Conservation (phyloP, 108 stramenopile species). For the Cyclotella sp. region DNA sequence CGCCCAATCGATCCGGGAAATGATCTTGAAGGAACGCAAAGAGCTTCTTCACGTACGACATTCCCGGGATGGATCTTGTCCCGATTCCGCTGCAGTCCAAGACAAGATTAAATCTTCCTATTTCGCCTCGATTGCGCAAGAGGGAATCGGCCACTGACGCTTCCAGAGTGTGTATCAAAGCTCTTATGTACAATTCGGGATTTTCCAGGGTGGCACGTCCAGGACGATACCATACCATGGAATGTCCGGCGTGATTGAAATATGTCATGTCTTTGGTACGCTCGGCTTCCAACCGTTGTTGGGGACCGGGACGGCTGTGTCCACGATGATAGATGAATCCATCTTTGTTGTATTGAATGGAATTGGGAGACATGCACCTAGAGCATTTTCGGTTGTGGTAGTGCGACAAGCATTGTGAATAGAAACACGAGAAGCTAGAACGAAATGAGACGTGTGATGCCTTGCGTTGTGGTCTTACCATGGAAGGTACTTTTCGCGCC, state of each 20-base stretch:
- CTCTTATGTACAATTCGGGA: constrained; percentile 50
- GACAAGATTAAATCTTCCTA: constrained; percentile 77
- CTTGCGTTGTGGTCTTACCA: constrained; percentile 34
- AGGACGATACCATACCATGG: constrained; percentile 73
- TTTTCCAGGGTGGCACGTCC: constrained; percentile 38
- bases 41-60: constrained; percentile 54
- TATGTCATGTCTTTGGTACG: constrained; percentile 15
- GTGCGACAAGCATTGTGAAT: no score
- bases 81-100: constrained; percentile 61
- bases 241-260: constrained; percentile 45
- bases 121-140: constrained; percentile 50
- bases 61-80: constrained; percentile 47
- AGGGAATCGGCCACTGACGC: constrained; percentile 62
- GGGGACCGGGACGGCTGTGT: constrained; percentile 49
- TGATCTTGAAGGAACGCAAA: constrained; percentile 80
- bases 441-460: not conserved
- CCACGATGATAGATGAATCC: constrained; percentile 69
- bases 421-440: not conserved
- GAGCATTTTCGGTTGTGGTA: not conserved
- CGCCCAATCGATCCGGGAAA: constrained; percentile 74
- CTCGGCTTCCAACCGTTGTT: constrained; percentile 19
- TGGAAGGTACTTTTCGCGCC: constrained; percentile 74
- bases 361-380: constrained; percentile 53
- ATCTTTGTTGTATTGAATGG: constrained; percentile 58
- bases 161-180: constrained; percentile 63